Conservation (phyloP, 73 alveolate genomes). For the Durusdinium trenchii region DNA sequence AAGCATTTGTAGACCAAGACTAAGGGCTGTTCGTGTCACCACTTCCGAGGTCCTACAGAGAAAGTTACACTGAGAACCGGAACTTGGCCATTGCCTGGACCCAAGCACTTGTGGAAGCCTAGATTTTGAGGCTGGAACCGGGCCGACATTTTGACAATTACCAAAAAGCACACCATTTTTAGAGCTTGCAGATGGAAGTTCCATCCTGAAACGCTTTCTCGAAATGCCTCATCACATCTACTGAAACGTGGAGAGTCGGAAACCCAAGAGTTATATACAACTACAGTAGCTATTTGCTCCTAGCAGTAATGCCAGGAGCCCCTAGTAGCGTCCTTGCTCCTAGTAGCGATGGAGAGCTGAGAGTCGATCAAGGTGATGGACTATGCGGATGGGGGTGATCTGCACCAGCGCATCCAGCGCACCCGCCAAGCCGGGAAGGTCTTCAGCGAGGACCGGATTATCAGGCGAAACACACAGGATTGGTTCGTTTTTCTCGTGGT, state of each 20-base stretch:
- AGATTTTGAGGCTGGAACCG: not conserved
- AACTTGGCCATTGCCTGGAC: constrained; percentile 89
- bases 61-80: constrained; percentile 92
- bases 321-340: not conserved
- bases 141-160: not conserved
- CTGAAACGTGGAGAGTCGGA: too few relatives aligned
- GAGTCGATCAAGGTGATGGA: constrained; percentile 96
- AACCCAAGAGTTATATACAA: not conserved
- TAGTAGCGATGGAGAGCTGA: not conserved
- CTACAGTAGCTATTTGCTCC: not conserved
- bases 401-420: constrained; percentile 96
- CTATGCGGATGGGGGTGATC: constrained; percentile 98
- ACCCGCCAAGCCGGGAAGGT: constrained; percentile 96
- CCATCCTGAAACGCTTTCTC: too few relatives aligned
- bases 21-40: not conserved
- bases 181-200: too few relatives aligned
- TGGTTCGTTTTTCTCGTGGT: too few relatives aligned
- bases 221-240: too few relatives aligned
- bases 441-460: constrained; percentile 93
- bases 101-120: too few relatives aligned
- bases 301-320: not conserved
- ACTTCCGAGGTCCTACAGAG: constrained; percentile 76
- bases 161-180: too few relatives aligned
- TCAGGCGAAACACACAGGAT: too few relatives aligned
- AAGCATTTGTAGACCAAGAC: too few relatives aligned